Base-by-base conservation (phyloP, 2,329 filamentous ascomycete genomes). In the Keithomyces neogunnii region DNA sequence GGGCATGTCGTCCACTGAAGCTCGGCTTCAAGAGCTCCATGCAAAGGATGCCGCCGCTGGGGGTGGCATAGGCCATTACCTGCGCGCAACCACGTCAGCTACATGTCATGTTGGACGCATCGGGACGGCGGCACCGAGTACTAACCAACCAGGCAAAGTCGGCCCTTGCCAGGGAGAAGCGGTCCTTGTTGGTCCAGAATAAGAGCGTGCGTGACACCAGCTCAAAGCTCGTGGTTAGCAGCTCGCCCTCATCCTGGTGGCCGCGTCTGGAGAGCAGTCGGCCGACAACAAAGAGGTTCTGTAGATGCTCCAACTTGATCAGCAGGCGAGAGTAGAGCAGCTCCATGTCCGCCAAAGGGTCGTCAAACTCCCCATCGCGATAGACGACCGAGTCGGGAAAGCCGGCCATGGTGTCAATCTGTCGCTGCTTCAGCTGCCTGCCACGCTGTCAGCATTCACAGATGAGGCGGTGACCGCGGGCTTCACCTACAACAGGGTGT, bases 271-370 rank as follows among this genome's bases (percentile, higher is more conserved):
- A 35, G 26, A 82, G 66, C 0, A 82, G 72, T 26, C 80, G 69
- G 55, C 82, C 74, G 33, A 82, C 66, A 29, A 83, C 72, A 55
- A 84, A 82, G 6, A 77, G 66, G 45, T 80, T 81, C 44, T 81
- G 74, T 0, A 80, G 64, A 45, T 77, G 73, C 47, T 74, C 70
- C 3, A 80, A 67, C 5, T 69, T 68, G 2, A 77, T 62, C 3
- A 78, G 63, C n/a, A 76, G 67, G 4, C 73, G 63, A 26, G 67
- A 63, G 49, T 74, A 74, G 2, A 76, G 51, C 0, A 35, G 33
- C 6, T 11, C 33, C 33, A 35, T 35, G 33, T 35, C 33, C 11
- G 33, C 33, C 33, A 35, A 35, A 35, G 33, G 33, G 33, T 35
- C 33, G 33, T 35, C 33, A 35, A 35, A 35, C 11, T 35, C 33